Base-by-base conservation (phyloP, 129 eudicot species). In the Oenanthe sinensis region DNA sequence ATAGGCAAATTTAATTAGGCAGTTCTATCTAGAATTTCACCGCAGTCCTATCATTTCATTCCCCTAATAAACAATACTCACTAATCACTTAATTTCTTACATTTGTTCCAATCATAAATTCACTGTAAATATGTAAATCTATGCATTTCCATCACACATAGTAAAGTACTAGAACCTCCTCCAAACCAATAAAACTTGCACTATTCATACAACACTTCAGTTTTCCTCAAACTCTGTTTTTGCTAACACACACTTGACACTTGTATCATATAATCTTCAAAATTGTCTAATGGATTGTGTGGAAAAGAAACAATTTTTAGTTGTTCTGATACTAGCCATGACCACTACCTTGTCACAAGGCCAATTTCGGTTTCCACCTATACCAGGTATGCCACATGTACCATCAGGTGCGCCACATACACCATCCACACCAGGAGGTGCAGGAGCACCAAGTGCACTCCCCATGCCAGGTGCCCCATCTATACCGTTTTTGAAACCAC, bases 291-390 rank as follows among this genome's bases (percentile, higher is more conserved):
- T 80, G 78, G 45, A 19, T 22, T 37, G 10, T 73, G 28, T 20
- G 13, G 2, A 16, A 22, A 43, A 28, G 42, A 75, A 81, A 75
- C 48, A 47, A 37, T 42, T 37, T 22, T n/a, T 82, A 5, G 58
- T 81, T 26, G 42, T 85, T 63, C 3, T 84, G 7, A 67, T 82
- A 76, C 77, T 87, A 22, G 79, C 85, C 45, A 77, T 63, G 39
- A 30, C 77, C 9, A 19, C 63, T 12, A 75, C 86, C 15, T 14
- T 81, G 81, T 70, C 83, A 33, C 43, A 73, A 33, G 97, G 89
- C 49, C 92, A 89, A 77, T 68, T 68, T 33, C 12, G 40, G 2
- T n/a, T 68, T 17, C 42, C 73, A 5, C 44, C 44, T 30, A 15
- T 44, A 16, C 5, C 76, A 36, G 26, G 46, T 20, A 19, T 2